phyloP scores from a whole-genome alignment of 1,139 yeast genomes.

The Hyphopichia pseudoburtonii region DNA sequence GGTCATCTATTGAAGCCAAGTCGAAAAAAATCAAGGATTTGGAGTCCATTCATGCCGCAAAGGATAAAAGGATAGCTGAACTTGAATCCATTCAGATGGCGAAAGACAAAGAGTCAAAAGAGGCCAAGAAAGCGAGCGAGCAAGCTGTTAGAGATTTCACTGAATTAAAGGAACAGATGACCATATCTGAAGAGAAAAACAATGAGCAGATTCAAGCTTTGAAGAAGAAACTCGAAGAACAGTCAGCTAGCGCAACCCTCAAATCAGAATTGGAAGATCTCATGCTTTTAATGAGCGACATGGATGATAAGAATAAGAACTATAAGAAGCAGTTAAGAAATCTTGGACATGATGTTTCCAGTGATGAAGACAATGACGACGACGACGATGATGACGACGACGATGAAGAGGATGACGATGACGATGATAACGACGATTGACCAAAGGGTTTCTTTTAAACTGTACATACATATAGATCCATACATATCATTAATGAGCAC shows the following conservation, averaged over 20 bases:
- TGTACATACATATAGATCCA: not conserved
- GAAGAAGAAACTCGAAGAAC: constrained; percentile 15
- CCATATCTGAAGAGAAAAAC: constrained; percentile 6
- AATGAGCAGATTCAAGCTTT: constrained; percentile 8
- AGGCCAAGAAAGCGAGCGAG: not conserved
- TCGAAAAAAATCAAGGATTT: constrained; percentile 1
- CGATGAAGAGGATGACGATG: constrained; percentile 15
- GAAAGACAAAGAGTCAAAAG: constrained; percentile 2
- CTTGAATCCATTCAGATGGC: not conserved
- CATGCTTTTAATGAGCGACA: constrained; percentile 69
- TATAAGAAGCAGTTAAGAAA: constrained; percentile 55
- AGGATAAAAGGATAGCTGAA: not conserved
- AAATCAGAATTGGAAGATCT: constrained; percentile 72
- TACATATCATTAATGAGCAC: no score
- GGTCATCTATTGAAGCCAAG: not conserved
- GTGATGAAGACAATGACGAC: constrained; percentile 45
- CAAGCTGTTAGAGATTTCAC: not conserved
- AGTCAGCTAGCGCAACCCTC: constrained; percentile 36
- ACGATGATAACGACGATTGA: constrained; percentile 9
- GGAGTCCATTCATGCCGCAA: not conserved
- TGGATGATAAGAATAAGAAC: constrained; percentile 65
- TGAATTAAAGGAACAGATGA: constrained; percentile 5
- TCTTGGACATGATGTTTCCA: constrained; percentile 49
- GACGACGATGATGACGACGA: constrained; percentile 34
- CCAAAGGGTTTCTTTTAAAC: not conserved